Evolutionary conservation across 2,329 filamentous ascomycete species (phyloP), one percentile per base, ranked within the genome.

Genomic region (Aureobasidium melanogenum): DNA sequence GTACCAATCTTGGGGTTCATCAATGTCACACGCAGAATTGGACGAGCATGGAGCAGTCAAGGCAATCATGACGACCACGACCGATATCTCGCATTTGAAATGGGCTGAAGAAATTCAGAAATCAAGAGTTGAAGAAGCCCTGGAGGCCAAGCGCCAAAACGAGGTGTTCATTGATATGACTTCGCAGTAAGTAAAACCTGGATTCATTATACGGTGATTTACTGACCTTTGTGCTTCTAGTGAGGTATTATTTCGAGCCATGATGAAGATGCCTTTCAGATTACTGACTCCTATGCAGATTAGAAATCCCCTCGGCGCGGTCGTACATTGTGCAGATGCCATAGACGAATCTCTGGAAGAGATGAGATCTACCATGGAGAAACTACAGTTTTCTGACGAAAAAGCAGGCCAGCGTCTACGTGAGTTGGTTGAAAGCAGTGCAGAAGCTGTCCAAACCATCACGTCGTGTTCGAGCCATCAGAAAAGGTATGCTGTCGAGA

Each of bases 401-500:
- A 50, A 64, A 24, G 61, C 38, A 15, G 50, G 38, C 17, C 44
- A 52, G 12, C 38, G 48, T n/a, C 65, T 73, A 2, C 68, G 68
- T 15, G 57, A 64, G 15, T 63, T 67, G 1, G 70, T 67, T 51
- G 66, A 69, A 15, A 70, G 70, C 34, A 72, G 71, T 44, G 62
- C 70, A 10, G 68, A 72, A 19, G 70, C 73, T 19, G 73, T 73
- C 7, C 71, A 76, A 43, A 77, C 75, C 34, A 77, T 80, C 61
- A 71, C 76, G 38, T 70, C 76, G 39, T 80, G 77, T 64, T 75
- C 75, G 6, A 72, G 75, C 28, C 77, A 80, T 61, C 76, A 79
- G 61, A 79, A 77, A 63, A 69, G 75, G 52, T 56, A 44, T 28
- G 39, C 24, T 8, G 9, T 26, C 17, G 22, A 28, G 39, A 10